Base-by-base conservation (phyloP, 2,329 filamentous ascomycete species). In the Neonectria magnoliae region DNA sequence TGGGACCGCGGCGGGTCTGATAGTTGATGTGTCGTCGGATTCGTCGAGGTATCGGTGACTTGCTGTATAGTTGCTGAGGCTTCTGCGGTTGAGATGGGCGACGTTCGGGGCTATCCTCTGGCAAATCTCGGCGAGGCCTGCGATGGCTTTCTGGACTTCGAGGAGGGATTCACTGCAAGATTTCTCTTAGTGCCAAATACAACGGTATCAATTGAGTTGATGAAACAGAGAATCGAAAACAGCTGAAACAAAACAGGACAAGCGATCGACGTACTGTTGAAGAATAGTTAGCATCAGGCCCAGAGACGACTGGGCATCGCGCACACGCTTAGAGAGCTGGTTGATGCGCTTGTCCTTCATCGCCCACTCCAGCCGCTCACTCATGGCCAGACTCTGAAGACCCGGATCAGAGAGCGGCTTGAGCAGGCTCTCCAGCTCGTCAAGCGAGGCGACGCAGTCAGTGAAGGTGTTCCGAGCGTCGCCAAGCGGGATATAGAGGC, bases 91-190 rank as follows among this genome's bases (percentile, higher is more conserved):
- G 31, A 57, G 31, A 41, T 57, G 44, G 10, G 55, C 44, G 16
- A 57, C 55, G 55, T 57, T 57, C 20, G 55, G 55, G 41, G 55
- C 55, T 18, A 57, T 57, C 13, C 55, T 31, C 9, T 41, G 31
- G 13, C 44, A 57, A 29, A 50, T 57, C 11, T 50, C 55, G 4
- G 55, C 10, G 44, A 57, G 55, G 14, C 44, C 31, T 25, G 27
- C 55, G 22, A 57, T 57, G 20, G 44, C 44, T 50, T 50, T 50
- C 7, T 57, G 29, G 22, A 57, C 31, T 41, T 57, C 44, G 16
- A 57, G n/a, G 2, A 57, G 9, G 13, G 55, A 57, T 50, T 57
- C 55, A 20, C 44, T 57, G 44, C 31, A 13, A 16, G 31, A 14
- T 11, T 36, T 11, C 13, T 42, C 2, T 57, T 25, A 48, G 54